Conservation (phyloP, 345 rosid genomes). For the Sonneratia caseolaris region DNA sequence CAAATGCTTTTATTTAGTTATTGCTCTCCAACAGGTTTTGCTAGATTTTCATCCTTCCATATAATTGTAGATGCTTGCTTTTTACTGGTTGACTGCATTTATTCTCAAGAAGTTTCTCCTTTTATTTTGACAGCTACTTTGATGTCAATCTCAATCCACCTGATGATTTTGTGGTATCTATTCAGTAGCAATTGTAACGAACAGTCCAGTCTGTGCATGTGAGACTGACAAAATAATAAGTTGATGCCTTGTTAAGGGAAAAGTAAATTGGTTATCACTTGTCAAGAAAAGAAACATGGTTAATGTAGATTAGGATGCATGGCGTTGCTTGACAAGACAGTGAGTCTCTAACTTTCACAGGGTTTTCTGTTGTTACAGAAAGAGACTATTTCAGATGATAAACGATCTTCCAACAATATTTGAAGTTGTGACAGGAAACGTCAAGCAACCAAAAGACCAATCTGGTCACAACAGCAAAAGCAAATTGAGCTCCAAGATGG, state of each 20-base stretch:
- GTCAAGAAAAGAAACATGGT: neutral
- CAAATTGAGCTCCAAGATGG: constrained; percentile 78
- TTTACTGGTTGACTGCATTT: neutral
- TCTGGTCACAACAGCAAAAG: constrained; percentile 66
- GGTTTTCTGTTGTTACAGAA: constrained; percentile 37
- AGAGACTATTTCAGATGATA: constrained; percentile 97
- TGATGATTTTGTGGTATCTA: neutral
- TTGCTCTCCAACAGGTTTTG: neutral
- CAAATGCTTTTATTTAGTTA: neutral
- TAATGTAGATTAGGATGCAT: neutral
- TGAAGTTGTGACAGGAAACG: constrained; percentile 74
- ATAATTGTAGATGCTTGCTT: neutral
- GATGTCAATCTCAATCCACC: neutral
- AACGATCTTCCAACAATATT: constrained; percentile 89
- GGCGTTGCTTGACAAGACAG: neutral
- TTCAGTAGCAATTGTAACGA: neutral
- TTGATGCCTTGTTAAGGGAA: neutral
- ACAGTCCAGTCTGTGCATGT: too few species aligned
- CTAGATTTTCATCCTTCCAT: neutral
- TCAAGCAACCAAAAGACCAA: constrained; percentile 68
- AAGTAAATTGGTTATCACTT: neutral
- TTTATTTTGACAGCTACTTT: neutral
- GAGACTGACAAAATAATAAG: neutral
- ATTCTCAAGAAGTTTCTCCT: neutral
- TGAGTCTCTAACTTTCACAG: neutral